Base-by-base conservation (phyloP, 2,329 filamentous ascomycete genomes). In the Aphanocladium album region DNA sequence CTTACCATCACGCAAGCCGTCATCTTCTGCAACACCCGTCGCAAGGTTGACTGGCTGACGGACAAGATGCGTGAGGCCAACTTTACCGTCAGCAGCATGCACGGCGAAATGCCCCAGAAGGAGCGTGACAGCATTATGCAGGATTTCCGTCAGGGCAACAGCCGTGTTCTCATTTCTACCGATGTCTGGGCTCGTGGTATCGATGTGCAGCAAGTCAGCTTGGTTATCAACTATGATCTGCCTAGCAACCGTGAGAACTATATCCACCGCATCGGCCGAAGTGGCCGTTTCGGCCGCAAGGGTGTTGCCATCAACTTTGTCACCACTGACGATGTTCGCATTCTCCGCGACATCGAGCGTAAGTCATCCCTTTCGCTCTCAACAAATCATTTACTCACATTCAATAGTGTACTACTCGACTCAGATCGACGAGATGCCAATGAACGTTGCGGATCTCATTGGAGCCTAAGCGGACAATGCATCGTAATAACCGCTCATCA, bases 251-350 rank as follows among this genome's bases (percentile, higher is more conserved):
- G 95, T 83, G 95, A 99, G 79, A 99, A 99, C 80, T 99, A 99
- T 77, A 98, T 99, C 76, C 95, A 99, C 81, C 89, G 95, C 69
- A 99, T 99, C 70, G 95, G 95, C 73, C 88, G 95, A 73, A 95
- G 91, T 73, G 95, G 95, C 68, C 87, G 95, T 67, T 99, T 99
- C 70, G 95, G 95, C 70, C 87, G 95, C 71, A 99, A 99, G 82
- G 95, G 95, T 83, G 95, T 99, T 66, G 95, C 95, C 41, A 99
- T 99, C 83, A 99, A 99, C 81, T 99, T 99, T 72, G 95, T 99
- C 67, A 99, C 95, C 2, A 96, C 90, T 72, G 95, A 99, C 70
- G 95, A 99, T 74, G 95, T 99, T 62, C 89, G 95, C 73, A 99
- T 99, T 73, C 83, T 99, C 70, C 87, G 95, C 67, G 95, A 99